phyloP scores from a whole-genome alignment of 2,329 filamentous ascomycete species.

The Cladosporium cucumerinum region DNA sequence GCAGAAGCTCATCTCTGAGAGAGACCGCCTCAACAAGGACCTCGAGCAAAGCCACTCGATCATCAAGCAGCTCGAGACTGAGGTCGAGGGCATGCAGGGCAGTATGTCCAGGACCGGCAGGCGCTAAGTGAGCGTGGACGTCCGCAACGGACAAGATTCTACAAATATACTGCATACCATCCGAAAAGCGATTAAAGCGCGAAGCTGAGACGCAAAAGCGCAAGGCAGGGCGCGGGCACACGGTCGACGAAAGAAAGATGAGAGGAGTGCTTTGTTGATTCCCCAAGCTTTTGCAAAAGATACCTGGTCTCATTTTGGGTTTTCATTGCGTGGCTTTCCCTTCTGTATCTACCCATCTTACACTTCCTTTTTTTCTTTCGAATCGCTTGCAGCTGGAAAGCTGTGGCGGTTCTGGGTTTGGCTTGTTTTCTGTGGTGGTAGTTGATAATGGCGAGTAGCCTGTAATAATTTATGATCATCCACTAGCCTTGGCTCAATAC shows the following conservation, averaged over 20 bases:
- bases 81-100: slow-evolving; percentile 85
- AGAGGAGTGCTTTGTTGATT: background rate
- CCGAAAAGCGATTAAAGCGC: background rate
- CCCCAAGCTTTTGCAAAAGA: slow-evolving; percentile 13
- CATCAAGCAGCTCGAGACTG: slow-evolving; percentile 86
- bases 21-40: slow-evolving; percentile 99
- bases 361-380: background rate
- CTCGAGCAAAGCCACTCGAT: slow-evolving; percentile 91
- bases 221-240: background rate
- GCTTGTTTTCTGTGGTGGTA: background rate
- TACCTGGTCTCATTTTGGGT: slow-evolving; percentile 14
- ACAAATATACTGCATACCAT: background rate
- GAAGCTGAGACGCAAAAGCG: background rate
- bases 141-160: background rate
- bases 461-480: slow-evolving; percentile 14
- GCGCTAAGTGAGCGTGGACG: slow-evolving; percentile 23
- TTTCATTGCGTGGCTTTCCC: slow-evolving; percentile 1
- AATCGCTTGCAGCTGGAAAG: slow-evolving; percentile 2
- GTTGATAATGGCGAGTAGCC: slow-evolving; percentile 14
- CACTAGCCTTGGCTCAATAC: background rate
- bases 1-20: slow-evolving; percentile 98
- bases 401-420: background rate
- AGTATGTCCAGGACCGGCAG: slow-evolving; percentile 36
- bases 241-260: background rate
- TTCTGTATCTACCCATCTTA: slow-evolving; percentile 3